Conservation (phyloP, 306 rosid species). For the Quercus dentata region DNA sequence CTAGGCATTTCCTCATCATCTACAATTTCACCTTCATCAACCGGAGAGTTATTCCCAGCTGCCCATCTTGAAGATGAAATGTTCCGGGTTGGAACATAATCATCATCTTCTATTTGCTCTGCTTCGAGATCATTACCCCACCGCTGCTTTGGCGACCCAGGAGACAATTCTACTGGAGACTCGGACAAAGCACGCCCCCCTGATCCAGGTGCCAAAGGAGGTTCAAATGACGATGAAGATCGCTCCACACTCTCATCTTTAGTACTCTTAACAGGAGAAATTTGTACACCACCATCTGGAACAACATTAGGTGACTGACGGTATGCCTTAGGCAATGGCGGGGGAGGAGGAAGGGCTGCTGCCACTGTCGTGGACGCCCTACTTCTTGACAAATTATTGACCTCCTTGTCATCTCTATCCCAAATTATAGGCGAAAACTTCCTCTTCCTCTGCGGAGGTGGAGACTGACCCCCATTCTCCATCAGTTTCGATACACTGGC, state of each 20-base stretch:
- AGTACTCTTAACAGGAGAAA: conserved; percentile 29
- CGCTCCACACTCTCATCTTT: conserved; percentile 25
- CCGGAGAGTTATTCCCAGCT: conserved; percentile 77
- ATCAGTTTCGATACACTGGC: conserved; percentile 31
- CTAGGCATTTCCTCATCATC: conserved; percentile 54
- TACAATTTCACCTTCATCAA: conserved; percentile 80
- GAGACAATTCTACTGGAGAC: conserved; percentile 31
- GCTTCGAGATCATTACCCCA: conserved; percentile 40
- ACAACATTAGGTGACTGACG: conserved; percentile 41
- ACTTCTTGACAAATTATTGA: conserved; percentile 34
- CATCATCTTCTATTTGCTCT: conserved; percentile 64
- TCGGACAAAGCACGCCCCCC: conserved; percentile 15
- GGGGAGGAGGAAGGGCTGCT: conserved; percentile 47
- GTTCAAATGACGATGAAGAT: conserved; percentile 22
- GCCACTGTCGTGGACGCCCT: conserved; percentile 30
- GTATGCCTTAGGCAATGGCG: conserved; percentile 45
- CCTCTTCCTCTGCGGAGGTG: conserved; percentile 58
- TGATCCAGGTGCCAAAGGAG: conserved; percentile 22
- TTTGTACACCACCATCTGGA: conserved; percentile 39
- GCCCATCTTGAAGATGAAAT: conserved; percentile 99
- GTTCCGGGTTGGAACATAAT: conserved; percentile 61
- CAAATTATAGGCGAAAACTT: conserved; percentile 91
- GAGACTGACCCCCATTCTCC: conserved; percentile 45
- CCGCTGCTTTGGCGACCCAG: conserved; percentile 32
- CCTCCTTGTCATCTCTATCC: conserved; percentile 83